These are phyloP conservation scores for Trichoderma sp. DNA, from an alignment of 2,329 filamentous ascomycete genomes.

Conservation along the genomic window DNA sequence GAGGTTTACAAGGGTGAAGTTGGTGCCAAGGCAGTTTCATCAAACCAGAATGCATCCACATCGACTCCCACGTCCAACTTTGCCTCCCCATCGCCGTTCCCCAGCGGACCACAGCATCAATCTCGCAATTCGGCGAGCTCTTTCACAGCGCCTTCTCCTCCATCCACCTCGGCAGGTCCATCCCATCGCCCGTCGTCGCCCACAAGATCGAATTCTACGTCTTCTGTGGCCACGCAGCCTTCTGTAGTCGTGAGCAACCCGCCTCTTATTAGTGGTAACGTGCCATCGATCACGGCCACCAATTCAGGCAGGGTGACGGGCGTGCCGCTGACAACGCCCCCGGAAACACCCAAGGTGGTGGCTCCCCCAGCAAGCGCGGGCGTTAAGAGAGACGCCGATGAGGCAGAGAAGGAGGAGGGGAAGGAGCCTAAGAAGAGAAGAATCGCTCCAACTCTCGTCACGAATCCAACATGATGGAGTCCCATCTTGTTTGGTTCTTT, in stretches of 20 bases:
- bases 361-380: constrained; percentile 35
- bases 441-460: constrained; percentile 64
- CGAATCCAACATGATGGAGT: neutral
- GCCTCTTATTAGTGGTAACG: constrained; percentile 70
- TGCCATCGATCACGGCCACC: constrained; percentile 73
- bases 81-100: constrained; percentile 59
- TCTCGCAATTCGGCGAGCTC: constrained; percentile 59
- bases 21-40: constrained; percentile 49
- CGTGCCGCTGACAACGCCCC: constrained; percentile 81
- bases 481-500: neutral
- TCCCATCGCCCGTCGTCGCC: constrained; percentile 72
- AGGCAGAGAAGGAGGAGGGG: constrained; percentile 51
- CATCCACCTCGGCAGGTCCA: constrained; percentile 52
- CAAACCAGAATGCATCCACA: constrained; percentile 65
- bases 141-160: constrained; percentile 54
- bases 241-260: constrained; percentile 70
- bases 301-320: constrained; percentile 62
- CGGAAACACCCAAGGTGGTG: constrained; percentile 69
- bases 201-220: constrained; percentile 79
- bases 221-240: constrained; percentile 69
- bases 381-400: constrained; percentile 56
- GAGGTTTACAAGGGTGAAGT: constrained; percentile 72
- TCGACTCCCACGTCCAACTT: constrained; percentile 66
- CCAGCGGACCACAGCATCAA: constrained; percentile 47
- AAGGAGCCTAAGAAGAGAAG: constrained; percentile 65